phyloP scores from a whole-genome alignment of 768 basidiomycete species.

The Leucosporidium yakuticum region DNA sequence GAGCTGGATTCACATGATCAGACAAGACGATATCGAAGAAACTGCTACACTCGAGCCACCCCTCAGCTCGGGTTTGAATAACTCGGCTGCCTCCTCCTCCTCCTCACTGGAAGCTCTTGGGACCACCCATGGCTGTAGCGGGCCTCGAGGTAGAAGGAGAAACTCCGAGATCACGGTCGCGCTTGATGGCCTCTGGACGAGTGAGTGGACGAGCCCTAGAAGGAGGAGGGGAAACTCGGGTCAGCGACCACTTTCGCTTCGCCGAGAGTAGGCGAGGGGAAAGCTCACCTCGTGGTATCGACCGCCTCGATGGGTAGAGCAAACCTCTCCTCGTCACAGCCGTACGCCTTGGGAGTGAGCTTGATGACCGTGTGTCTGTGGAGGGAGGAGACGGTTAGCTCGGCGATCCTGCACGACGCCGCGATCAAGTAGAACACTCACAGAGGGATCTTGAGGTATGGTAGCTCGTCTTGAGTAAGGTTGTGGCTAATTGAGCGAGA shows the following conservation, averaged over 20 bases:
- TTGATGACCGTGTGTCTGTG: slow-evolving; percentile 90
- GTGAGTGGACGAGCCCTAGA: neutral
- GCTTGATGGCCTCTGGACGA: neutral
- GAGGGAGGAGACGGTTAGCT: slow-evolving; percentile 32
- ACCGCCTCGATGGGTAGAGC: slow-evolving; percentile 85
- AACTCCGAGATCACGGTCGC: neutral
- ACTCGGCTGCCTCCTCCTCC: no score
- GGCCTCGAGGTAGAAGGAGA: slow-evolving; percentile 5
- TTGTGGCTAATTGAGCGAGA: slow-evolving; percentile 50
- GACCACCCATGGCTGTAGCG: neutral
- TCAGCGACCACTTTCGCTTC: neutral
- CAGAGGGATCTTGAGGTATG: slow-evolving; percentile 89
- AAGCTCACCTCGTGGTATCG: slow-evolving; percentile 67
- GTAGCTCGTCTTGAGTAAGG: slow-evolving; percentile 82
- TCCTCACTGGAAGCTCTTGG: no score
- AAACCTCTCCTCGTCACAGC: slow-evolving; percentile 88
- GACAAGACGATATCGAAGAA: no score
- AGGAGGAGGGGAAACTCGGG: neutral
- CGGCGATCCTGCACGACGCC: neutral
- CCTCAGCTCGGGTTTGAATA: no score
- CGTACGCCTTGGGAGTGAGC: slow-evolving; percentile 94
- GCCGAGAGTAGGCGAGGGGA: neutral
- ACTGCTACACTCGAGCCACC: no score
- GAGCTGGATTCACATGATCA: no score
- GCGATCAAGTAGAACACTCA: neutral